Percentiles rank a stretch among this genome's conserved stretches.
phyloP scores from a whole-genome alignment of 257 asterid species.

The Solanum raphanifolium region DNA sequence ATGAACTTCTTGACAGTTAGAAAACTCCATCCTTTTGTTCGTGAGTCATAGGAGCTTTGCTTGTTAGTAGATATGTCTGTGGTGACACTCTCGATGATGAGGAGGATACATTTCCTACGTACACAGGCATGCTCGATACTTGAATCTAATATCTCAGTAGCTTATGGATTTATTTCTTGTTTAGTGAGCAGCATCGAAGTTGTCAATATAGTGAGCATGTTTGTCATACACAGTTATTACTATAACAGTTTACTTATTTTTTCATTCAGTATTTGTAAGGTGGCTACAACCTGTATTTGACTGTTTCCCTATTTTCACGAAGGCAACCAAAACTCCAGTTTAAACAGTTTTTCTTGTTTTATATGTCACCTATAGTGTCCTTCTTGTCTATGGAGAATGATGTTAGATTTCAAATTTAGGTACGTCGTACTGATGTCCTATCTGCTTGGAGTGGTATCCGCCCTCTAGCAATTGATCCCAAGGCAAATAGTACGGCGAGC shows the following conservation, averaged over 20 bases:
- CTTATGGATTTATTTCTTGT: background rate
- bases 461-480: slow-evolving; percentile 92
- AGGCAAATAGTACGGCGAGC: slow-evolving; percentile 78
- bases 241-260: background rate
- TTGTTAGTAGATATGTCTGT: background rate
- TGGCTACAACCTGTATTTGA: background rate
- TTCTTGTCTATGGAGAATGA: slow-evolving; percentile 8
- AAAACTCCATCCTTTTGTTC: background rate
- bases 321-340: background rate
- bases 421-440: slow-evolving; percentile 77
- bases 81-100: background rate
- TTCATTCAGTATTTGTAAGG: background rate
- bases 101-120: background rate
- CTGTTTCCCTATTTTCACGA: background rate
- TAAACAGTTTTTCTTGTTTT: background rate
- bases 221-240: background rate
- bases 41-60: background rate
- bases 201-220: background rate
- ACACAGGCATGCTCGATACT: background rate
- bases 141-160: background rate
- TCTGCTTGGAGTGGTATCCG: slow-evolving; percentile 99
- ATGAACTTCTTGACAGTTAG: background rate
- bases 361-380: background rate
- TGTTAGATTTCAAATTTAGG: slow-evolving; percentile 34
- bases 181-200: background rate